These are phyloP conservation scores for Curvularia eragrostidis DNA, from an alignment of 2,329 filamentous ascomycete species.

Conservation along the genomic window DNA sequence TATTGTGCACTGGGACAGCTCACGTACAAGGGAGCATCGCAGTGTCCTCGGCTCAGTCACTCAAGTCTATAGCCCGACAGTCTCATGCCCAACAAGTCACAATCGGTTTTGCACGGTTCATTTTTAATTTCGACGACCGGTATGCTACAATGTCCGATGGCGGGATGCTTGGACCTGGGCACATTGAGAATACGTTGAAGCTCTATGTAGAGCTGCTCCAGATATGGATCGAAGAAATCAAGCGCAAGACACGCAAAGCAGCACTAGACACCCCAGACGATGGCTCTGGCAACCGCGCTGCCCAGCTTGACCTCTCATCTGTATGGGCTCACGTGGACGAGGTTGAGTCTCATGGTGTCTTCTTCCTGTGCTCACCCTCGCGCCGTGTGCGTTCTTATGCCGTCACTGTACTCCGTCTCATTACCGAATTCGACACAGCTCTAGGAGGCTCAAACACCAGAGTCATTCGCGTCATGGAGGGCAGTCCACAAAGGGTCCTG, in stretches of 20 bases:
- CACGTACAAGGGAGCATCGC: conserved; percentile 95
- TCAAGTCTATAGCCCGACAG: conserved; percentile 94
- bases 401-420: conserved; percentile 87
- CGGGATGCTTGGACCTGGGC: conserved; percentile 89
- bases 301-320: conserved; percentile 83
- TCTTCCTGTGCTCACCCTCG: conserved; percentile 97
- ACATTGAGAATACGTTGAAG: conserved; percentile 92
- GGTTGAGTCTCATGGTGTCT: conserved; percentile 93
- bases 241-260: conserved; percentile 79
- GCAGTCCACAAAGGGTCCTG: conserved; percentile 86
- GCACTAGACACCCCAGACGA: conserved; percentile 68
- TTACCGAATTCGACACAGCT: conserved; percentile 91
- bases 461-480: conserved; percentile 91
- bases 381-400: conserved; percentile 87
- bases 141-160: conserved; percentile 99
- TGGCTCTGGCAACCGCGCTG: conserved; percentile 72
- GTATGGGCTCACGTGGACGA: conserved; percentile 95
- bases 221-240: conserved; percentile 98
- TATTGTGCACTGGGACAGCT: conserved; percentile 94
- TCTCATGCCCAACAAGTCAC: conserved; percentile 94
- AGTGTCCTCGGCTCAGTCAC: conserved; percentile 84
- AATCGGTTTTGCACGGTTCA: conserved; percentile 95
- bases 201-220: conserved; percentile 92
- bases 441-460: conserved; percentile 81
- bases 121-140: conserved; percentile 97